A percentile compares a stretch with the other conserved stretches of the same genome.
Evolutionary conservation across 2,329 filamentous ascomycete genomes (phyloP).

Genomic region (Cucurbitaria berberidis): DNA sequence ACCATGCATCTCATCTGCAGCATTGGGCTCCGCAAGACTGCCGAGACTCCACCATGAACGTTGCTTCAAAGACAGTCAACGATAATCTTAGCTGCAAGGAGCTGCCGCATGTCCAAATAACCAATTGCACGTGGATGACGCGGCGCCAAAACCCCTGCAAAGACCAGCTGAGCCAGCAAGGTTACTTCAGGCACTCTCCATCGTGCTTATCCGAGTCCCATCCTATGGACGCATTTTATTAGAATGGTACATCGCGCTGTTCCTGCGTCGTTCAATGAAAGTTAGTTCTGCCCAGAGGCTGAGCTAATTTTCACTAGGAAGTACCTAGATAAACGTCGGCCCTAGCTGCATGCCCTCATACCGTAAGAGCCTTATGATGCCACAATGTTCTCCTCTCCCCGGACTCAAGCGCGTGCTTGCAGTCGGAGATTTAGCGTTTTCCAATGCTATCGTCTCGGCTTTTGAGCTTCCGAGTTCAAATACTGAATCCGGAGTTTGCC

Average conservation of each 20-base stretch:
- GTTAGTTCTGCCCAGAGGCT: neutral
- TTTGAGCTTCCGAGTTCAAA: neutral
- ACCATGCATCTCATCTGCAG: slow-evolving; percentile 4
- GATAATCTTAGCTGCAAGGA: slow-evolving; percentile 14
- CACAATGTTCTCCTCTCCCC: slow-evolving; percentile 1
- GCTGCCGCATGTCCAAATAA: neutral
- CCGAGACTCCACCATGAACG: neutral
- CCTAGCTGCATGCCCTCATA: neutral
- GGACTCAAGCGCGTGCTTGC: neutral
- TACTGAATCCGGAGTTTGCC: neutral
- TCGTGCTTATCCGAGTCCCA: neutral
- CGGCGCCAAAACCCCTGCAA: neutral
- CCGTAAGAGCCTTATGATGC: neutral
- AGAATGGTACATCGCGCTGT: neutral
- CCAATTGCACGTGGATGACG: neutral
- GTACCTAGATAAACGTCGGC: neutral
- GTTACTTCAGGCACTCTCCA: neutral
- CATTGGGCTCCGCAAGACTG: neutral
- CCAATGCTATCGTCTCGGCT: slow-evolving; percentile 6
- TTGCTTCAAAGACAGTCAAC: slow-evolving; percentile 3
- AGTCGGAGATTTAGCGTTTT: neutral
- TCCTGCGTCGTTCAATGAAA: neutral
- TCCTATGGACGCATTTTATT: neutral
- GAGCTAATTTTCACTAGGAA: neutral
- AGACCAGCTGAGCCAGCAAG: neutral